Base-by-base conservation (phyloP, 768 basidiomycete genomes). In the Pulveroboletus ravenelii region DNA sequence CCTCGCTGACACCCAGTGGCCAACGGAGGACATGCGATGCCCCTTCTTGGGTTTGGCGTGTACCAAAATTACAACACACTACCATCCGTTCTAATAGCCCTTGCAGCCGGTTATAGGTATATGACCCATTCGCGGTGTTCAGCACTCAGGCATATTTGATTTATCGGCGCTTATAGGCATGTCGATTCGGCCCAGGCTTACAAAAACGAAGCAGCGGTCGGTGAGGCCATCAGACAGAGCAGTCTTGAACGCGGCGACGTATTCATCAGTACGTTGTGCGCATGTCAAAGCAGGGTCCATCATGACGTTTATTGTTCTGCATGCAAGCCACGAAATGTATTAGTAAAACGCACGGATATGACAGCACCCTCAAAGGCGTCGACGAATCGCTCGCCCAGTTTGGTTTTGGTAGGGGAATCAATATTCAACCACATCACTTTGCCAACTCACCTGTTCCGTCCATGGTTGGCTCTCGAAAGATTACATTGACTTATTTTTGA, bases 101-200 rank as follows among this genome's bases (percentile, higher is more conserved):
- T 89, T 58, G 72, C 74, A 52, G 76, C 72, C 18, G 87, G 87
- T n/a, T 89, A 87, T 62, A 72, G 77, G 82, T 79, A 52, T 29
- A 55, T 46, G 41, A 47, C 61, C 18, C 8, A 25, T 52, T 35
- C 18, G 7, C 40, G 30, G 36, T 43, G 32, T 39, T 35, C 27
- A 34, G 7, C 41, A 37, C 37, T 47, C 12, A 34, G 20, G 14
- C 32, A 34, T 34, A 13, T 34, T 27, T 47, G 48, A 48, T 50
- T n/a, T 37, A 5, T 18, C 9, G 32, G 40, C 37, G 15, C 9
- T 32, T 17, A 5, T 48, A 87, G 87, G 48, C 89, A 87, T 50
- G 70, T 89, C 38, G 89, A 90, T 64, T 78, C 84, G 1, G 89
- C 89, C 1, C 84, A 84, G 54, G 70, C 73, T 32, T 90, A 89